Conservation (phyloP, 2,329 filamentous ascomycete genomes). For the Fusarium torulosum region DNA sequence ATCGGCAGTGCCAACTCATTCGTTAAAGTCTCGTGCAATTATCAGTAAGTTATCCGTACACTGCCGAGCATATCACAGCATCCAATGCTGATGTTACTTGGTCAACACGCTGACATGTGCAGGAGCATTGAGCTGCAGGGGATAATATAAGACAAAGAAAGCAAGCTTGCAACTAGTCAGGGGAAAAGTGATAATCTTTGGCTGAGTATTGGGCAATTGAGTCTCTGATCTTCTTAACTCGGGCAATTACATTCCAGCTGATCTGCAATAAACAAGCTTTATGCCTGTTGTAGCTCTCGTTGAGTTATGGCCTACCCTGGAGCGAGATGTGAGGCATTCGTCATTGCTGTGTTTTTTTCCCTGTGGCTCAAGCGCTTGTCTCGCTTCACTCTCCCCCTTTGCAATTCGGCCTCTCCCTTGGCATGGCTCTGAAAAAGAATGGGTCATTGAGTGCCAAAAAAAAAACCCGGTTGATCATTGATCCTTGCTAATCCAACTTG, state of each 20-base stretch:
- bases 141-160: neutral
- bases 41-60: neutral
- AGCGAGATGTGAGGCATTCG: constrained; percentile 1
- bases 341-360: constrained; percentile 14
- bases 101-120: constrained; percentile 12
- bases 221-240: neutral
- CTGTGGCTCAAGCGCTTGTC: constrained; percentile 18
- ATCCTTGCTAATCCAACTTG: constrained; percentile 17
- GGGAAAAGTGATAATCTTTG: constrained; percentile 4
- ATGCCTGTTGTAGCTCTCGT: constrained; percentile 13
- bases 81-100: constrained; percentile 17
- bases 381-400: constrained; percentile 34
- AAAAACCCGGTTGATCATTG: constrained; percentile 15
- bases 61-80: constrained; percentile 1
- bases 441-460: constrained; percentile 1
- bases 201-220: neutral
- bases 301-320: constrained; percentile 20
- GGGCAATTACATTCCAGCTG: constrained; percentile 21
- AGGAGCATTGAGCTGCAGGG: constrained; percentile 11
- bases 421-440: constrained; percentile 30
- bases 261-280: constrained; percentile 10
- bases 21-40: neutral
- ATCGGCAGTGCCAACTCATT: constrained; percentile 1
- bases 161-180: constrained; percentile 19
- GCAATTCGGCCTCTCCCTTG: constrained; percentile 29